Evolutionary conservation across 1,284 basidiomycete species (phyloP).

Genomic region (Ceratobasidium sp.): DNA sequence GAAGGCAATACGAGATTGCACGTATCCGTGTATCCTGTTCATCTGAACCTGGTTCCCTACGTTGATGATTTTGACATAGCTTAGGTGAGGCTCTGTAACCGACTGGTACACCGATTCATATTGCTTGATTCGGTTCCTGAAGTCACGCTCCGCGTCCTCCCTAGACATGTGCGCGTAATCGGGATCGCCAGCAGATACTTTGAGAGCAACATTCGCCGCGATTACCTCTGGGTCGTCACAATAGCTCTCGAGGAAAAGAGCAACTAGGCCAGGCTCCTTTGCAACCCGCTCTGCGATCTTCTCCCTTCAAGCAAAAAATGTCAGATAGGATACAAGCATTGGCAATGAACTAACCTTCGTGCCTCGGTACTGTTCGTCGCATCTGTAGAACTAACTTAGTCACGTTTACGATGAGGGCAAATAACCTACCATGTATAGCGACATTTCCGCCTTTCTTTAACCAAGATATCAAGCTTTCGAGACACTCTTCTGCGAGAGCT

Average conservation of each 20-base stretch:
- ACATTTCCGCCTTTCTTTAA: conserved; percentile 95
- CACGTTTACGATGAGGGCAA: not conserved
- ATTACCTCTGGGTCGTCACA: conserved; percentile 95
- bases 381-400: conserved; percentile 58
- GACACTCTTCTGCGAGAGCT: conserved; percentile 86
- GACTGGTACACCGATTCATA: conserved; percentile 98
- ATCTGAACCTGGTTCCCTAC: conserved; percentile 85
- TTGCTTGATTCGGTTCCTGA: conserved; percentile 87
- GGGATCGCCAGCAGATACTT: conserved; percentile 95
- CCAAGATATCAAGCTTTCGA: conserved; percentile 96
- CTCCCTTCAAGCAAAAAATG: conserved; percentile 58
- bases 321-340: not conserved
- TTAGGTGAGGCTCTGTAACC: conserved; percentile 72
- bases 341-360: conserved; percentile 61
- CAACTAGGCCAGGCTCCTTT: conserved; percentile 86
- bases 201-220: conserved; percentile 93
- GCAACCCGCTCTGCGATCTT: conserved; percentile 84
- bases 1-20: conserved; percentile 96
- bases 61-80: conserved; percentile 87
- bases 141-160: conserved; percentile 88
- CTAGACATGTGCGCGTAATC: conserved; percentile 92
- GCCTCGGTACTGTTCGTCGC: conserved; percentile 90
- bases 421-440: conserved; percentile 86
- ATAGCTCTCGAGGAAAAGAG: conserved; percentile 94
- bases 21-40: conserved; percentile 87